phyloP scores from a whole-genome alignment of 768 basidiomycete genomes.

The Rhizopogon vesiculosus region DNA sequence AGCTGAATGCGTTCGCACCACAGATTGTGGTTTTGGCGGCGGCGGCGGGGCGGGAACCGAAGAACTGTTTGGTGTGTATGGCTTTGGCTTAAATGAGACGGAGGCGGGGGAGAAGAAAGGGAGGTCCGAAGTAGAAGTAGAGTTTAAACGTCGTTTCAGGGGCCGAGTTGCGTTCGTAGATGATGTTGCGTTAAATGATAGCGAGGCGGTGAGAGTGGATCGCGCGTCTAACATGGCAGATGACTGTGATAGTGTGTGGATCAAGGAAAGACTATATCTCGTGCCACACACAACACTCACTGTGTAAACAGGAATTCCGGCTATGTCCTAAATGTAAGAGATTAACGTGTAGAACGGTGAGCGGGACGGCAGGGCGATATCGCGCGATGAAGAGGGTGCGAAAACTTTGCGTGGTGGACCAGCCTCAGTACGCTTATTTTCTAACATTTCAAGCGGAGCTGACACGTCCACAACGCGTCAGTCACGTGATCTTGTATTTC shows the following conservation, averaged over 20 bases:
- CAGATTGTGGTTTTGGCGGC: constrained; percentile 20
- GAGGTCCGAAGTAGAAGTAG: constrained; percentile 41
- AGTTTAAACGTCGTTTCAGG: constrained; percentile 44
- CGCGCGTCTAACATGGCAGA: constrained; percentile 16
- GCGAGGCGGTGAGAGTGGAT: constrained; percentile 11
- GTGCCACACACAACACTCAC: constrained; percentile 3
- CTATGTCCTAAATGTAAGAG: not conserved
- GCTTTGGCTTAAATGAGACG: constrained; percentile 60
- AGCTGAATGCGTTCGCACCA: constrained; percentile 22
- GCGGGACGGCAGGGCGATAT: constrained; percentile 14
- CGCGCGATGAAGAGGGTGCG: constrained; percentile 16
- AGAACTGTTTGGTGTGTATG: constrained; percentile 45
- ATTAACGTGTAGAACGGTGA: not conserved
- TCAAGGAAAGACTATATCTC: not conserved
- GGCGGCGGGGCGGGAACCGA: constrained; percentile 15
- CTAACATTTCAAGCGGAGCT: constrained; percentile 39
- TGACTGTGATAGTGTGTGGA: constrained; percentile 1
- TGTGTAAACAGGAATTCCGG: constrained; percentile 1
- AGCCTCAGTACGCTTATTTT: constrained; percentile 18
- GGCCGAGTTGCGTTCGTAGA: constrained; percentile 22
- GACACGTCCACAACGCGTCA: constrained; percentile 36
- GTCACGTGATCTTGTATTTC: constrained; percentile 31
- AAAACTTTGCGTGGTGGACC: constrained; percentile 8
- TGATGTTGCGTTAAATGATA: constrained; percentile 24
- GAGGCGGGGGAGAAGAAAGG: constrained; percentile 62